These are phyloP conservation scores for Cryptococcus maquisensis DNA, from an alignment of 1,284 basidiomycete species.

Conservation along the genomic window DNA sequence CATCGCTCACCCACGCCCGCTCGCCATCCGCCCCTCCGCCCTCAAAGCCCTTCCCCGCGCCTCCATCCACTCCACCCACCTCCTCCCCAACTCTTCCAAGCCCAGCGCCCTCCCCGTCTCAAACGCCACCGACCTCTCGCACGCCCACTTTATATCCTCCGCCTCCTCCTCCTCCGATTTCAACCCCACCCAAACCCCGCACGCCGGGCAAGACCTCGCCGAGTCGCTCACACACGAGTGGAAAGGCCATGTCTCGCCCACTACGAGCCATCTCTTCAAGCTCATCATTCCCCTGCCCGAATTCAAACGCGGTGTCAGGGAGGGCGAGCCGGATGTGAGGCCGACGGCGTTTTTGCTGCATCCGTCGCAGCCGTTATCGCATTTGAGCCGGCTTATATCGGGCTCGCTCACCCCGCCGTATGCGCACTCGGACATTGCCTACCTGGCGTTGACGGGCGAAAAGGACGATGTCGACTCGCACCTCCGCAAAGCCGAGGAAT, in stretches of 20 bases:
- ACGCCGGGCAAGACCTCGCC: conserved; percentile 16
- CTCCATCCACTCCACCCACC: background rate
- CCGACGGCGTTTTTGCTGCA: conserved; percentile 56
- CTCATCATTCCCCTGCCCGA: conserved; percentile 56
- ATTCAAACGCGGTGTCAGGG: conserved; percentile 17
- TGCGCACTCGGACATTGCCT: conserved; percentile 50
- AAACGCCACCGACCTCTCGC: conserved; percentile 33
- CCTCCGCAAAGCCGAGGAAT: conserved; percentile 29
- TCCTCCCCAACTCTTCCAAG: background rate
- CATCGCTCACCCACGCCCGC: background rate
- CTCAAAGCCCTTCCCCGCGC: background rate
- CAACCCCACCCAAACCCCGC: conserved; percentile 26
- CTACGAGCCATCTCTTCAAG: conserved; percentile 63
- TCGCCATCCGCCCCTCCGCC: background rate
- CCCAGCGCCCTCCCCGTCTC: conserved; percentile 6
- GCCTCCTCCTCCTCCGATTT: conserved; percentile 32
- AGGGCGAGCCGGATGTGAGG: conserved; percentile 8
- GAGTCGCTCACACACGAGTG: background rate
- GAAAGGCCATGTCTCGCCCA: conserved; percentile 59
- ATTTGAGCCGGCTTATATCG: conserved; percentile 51
- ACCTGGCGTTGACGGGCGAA: conserved; percentile 49
- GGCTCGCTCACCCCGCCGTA: conserved; percentile 40
- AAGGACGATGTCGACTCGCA: conserved; percentile 44
- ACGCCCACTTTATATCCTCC: conserved; percentile 30
- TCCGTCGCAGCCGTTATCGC: conserved; percentile 46